A percentile compares a stretch with the other conserved stretches of the same genome.
Evolutionary conservation across 1,284 basidiomycete species (phyloP).

Genomic region (Omphalotus olearius): DNA sequence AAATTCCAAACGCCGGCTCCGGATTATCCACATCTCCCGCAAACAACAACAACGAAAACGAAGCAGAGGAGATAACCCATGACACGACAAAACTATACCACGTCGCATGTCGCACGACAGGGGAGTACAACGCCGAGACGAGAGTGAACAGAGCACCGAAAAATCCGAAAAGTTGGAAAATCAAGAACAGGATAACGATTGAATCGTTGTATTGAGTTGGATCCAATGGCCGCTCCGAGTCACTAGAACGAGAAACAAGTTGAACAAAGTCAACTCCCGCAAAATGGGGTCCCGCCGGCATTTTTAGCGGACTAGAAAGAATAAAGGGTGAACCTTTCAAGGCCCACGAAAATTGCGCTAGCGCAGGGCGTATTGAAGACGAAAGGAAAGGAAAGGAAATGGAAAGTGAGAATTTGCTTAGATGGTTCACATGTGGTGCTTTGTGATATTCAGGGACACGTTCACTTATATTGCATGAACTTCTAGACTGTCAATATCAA

Average conservation of each 20-base stretch:
- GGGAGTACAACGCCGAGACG: conserved; percentile 23
- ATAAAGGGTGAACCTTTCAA: too few species aligned
- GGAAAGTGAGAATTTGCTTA: neutral
- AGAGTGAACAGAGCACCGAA: conserved; percentile 26
- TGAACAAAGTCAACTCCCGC: too few species aligned
- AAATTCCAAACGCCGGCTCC: conserved; percentile 17
- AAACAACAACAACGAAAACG: conserved; percentile 29
- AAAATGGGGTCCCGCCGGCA: too few species aligned
- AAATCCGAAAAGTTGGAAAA: conserved; percentile 26
- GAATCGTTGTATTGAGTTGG: neutral
- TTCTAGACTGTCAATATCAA: too few species aligned
- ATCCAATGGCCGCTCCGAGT: neutral
- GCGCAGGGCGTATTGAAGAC: too few species aligned
- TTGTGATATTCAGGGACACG: too few species aligned
- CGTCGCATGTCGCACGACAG: conserved; percentile 28
- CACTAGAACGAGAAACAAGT: too few species aligned
- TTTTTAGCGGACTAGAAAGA: too few species aligned
- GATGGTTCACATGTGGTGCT: too few species aligned
- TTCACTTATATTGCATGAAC: too few species aligned
- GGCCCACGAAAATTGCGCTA: too few species aligned
- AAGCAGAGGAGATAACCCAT: conserved; percentile 31
- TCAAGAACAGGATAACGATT: conserved; percentile 24
- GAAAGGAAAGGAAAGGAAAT: too few species aligned
- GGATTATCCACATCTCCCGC: conserved; percentile 18
- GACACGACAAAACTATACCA: conserved; percentile 32